Percentiles rank a stretch among this genome's conserved stretches.
phyloP scores from a whole-genome alignment of 1,284 basidiomycete genomes.

The Irpex lacteus region DNA sequence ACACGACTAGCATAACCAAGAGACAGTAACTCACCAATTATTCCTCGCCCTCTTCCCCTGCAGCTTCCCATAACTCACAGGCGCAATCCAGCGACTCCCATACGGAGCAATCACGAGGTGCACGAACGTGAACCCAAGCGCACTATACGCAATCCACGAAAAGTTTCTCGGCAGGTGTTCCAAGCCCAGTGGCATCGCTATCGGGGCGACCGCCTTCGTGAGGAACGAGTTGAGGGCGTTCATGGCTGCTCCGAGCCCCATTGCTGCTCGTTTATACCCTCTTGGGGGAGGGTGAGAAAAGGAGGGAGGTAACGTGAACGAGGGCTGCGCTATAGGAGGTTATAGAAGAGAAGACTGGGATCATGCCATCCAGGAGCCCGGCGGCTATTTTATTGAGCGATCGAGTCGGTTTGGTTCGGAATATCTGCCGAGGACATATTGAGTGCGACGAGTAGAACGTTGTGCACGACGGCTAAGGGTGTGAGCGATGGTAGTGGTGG shows the following conservation, averaged over 20 bases:
- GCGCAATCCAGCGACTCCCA: conserved; percentile 39
- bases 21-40: conserved; percentile 44
- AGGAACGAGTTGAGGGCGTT: conserved; percentile 19
- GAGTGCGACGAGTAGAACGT: not conserved
- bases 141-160: conserved; percentile 63
- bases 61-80: conserved; percentile 36
- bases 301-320: not conserved
- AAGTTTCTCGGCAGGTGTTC: conserved; percentile 54
- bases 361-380: not conserved
- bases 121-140: conserved; percentile 61
- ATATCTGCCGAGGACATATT: not conserved
- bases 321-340: not conserved
- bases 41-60: conserved; percentile 42
- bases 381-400: not conserved
- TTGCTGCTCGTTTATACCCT: not conserved
- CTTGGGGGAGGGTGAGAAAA: not conserved
- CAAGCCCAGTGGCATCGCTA: conserved; percentile 26
- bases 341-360: not conserved
- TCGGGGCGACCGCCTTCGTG: conserved; percentile 19
- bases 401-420: not conserved
- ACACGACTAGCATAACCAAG: not conserved
- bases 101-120: conserved; percentile 51
- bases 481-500: not conserved
- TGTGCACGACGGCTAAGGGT: too few species aligned
- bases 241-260: conserved; percentile 1